Percentiles rank a stretch among this genome's conserved stretches.
Conservation (phyloP, 495 filamentous ascomycete species). For the Glutinoglossum americanum region DNA sequence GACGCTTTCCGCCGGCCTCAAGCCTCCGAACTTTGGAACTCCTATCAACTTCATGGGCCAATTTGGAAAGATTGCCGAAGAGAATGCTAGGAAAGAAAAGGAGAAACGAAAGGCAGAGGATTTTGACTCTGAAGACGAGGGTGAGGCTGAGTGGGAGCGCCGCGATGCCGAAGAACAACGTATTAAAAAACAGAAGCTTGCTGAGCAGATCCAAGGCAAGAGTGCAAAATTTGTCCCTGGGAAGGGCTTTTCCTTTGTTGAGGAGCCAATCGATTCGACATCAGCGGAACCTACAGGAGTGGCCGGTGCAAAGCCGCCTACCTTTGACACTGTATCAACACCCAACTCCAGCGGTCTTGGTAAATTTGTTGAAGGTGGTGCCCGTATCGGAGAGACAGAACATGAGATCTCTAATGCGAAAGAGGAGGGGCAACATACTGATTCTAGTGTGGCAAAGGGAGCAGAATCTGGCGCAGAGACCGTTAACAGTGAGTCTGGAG, state of each 20-base stretch:
- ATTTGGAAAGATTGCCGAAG: slow-evolving; percentile 11
- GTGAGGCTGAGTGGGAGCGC: slow-evolving; percentile 28
- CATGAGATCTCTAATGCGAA: too few species aligned
- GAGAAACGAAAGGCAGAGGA: slow-evolving; percentile 33
- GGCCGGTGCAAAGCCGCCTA: background rate
- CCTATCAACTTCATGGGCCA: slow-evolving; percentile 13
- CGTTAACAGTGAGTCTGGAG: too few species aligned
- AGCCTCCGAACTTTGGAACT: background rate
- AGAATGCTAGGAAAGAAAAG: slow-evolving; percentile 19
- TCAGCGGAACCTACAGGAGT: background rate
- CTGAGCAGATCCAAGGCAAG: slow-evolving; percentile 13
- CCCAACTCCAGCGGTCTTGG: too few species aligned
- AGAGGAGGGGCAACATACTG: too few species aligned
- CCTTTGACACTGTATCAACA: too few species aligned
- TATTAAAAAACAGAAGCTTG: slow-evolving; percentile 21
- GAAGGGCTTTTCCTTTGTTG: slow-evolving; percentile 20
- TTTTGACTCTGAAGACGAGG: slow-evolving; percentile 32
- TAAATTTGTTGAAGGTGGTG: too few species aligned
- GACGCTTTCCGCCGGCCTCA: background rate
- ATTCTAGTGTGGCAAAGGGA: too few species aligned
- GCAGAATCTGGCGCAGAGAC: too few species aligned
- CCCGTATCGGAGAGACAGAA: too few species aligned
- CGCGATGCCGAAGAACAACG: slow-evolving; percentile 25
- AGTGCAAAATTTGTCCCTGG: slow-evolving; percentile 22
- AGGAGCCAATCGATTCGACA: background rate